Conservation (phyloP, 192 early-diverging fungal species). For the Podila epicladia region DNA sequence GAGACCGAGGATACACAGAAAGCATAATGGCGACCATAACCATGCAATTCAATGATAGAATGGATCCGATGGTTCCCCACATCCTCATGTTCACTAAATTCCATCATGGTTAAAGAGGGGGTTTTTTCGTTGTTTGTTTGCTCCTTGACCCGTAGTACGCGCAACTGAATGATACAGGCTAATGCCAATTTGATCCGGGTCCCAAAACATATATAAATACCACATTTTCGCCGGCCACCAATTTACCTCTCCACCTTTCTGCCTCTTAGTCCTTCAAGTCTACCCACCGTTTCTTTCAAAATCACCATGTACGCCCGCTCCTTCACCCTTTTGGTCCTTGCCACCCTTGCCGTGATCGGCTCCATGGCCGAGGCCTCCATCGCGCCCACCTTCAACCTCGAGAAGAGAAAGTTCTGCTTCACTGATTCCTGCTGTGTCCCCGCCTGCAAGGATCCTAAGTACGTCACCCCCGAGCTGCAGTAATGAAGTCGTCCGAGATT, state of each 20-base stretch:
- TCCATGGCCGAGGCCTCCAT: not conserved
- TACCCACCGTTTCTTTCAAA: not conserved
- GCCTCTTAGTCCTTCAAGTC: not conserved
- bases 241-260: not conserved
- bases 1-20: too few species aligned
- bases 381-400: not conserved
- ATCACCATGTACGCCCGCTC: not conserved
- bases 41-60: too few species aligned
- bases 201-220: too few species aligned
- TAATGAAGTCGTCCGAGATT: not conserved
- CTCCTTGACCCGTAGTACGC: too few species aligned
- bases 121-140: too few species aligned
- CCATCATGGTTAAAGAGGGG: too few species aligned
- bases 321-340: not conserved
- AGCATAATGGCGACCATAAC: too few species aligned
- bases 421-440: not conserved
- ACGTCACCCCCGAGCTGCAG: not conserved
- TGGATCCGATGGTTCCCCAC: too few species aligned
- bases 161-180: too few species aligned
- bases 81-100: too few species aligned
- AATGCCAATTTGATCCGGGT: too few species aligned
- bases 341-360: not conserved
- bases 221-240: too few species aligned
- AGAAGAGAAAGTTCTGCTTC: conserved; percentile 7
- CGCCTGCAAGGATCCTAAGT: not conserved